A percentile compares a stretch with the other conserved stretches of the same genome.
Conservation (phyloP, 2,329 filamentous ascomycete species). For the Aspergillus unguis region DNA sequence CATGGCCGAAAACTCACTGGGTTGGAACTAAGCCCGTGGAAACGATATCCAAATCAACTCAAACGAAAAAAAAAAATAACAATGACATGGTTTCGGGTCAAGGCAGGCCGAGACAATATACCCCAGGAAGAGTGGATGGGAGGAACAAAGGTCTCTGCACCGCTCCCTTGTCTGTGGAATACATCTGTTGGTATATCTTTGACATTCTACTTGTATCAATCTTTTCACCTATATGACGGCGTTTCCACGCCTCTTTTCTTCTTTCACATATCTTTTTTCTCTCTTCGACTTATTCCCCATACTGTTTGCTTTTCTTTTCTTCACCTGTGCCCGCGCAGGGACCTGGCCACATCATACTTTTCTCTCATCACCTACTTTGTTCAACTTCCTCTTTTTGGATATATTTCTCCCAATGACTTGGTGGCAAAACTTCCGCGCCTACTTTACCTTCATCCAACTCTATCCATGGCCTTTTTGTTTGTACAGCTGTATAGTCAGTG, state of each 20-base stretch:
- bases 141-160: constrained; percentile 10
- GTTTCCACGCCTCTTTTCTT: constrained; percentile 17
- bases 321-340: constrained; percentile 20
- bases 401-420: constrained; percentile 9
- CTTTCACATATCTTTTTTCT: constrained; percentile 24
- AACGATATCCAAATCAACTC: constrained; percentile 1
- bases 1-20: constrained; percentile 89
- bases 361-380: constrained; percentile 8
- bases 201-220: constrained; percentile 24
- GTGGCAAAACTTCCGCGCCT: constrained; percentile 16
- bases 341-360: constrained; percentile 15
- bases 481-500: constrained; percentile 26
- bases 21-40: constrained; percentile 71
- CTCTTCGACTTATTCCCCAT: constrained; percentile 35
- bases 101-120: constrained; percentile 16
- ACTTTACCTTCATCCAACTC: constrained; percentile 10
- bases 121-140: constrained; percentile 7
- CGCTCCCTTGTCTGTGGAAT: constrained; percentile 10
- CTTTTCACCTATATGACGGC: constrained; percentile 11
- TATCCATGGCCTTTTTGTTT: constrained; percentile 10
- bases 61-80: constrained; percentile 13
- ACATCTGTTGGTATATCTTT: constrained; percentile 19
- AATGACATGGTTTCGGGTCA: constrained; percentile 10
- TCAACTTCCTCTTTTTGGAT: constrained; percentile 15
- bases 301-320: constrained; percentile 24